Conservation (phyloP, 2,329 filamentous ascomycete species). For the Beauveria sp. region DNA sequence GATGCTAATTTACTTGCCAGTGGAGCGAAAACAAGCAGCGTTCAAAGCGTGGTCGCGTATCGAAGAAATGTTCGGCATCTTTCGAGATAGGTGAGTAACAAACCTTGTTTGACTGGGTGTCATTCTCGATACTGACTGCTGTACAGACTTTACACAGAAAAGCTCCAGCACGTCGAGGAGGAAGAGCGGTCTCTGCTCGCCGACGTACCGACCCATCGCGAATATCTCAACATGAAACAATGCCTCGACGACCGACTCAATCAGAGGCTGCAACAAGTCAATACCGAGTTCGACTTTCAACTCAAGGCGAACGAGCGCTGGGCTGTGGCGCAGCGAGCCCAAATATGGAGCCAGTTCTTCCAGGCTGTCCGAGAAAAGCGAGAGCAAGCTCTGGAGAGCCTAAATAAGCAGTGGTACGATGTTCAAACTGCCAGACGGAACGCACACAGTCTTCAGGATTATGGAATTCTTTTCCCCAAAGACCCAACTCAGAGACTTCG, state of each 20-base stretch:
- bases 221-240: conserved; percentile 83
- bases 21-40: conserved; percentile 70
- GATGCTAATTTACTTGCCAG: conserved; percentile 35
- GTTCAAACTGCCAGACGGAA: conserved; percentile 84
- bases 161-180: conserved; percentile 70
- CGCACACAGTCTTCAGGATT: conserved; percentile 73
- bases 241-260: conserved; percentile 76
- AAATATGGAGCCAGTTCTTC: conserved; percentile 85
- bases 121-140: conserved; percentile 19
- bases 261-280: conserved; percentile 70
- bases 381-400: conserved; percentile 68
- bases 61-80: conserved; percentile 80
- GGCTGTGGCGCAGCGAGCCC: conserved; percentile 73
- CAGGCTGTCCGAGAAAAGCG: conserved; percentile 78
- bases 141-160: conserved; percentile 75
- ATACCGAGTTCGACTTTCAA: conserved; percentile 66
- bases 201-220: conserved; percentile 69
- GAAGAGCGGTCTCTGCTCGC: conserved; percentile 56
- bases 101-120: neutral
- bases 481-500: conserved; percentile 69
- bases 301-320: conserved; percentile 64
- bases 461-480: conserved; percentile 71
- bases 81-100: conserved; percentile 66
- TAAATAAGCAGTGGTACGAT: conserved; percentile 87
- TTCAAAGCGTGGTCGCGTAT: conserved; percentile 73